A percentile compares a stretch with the other conserved stretches of the same genome.
Evolutionary conservation across 2,329 filamentous ascomycete genomes (phyloP).

Genomic region (Penicillium janthinellum): DNA sequence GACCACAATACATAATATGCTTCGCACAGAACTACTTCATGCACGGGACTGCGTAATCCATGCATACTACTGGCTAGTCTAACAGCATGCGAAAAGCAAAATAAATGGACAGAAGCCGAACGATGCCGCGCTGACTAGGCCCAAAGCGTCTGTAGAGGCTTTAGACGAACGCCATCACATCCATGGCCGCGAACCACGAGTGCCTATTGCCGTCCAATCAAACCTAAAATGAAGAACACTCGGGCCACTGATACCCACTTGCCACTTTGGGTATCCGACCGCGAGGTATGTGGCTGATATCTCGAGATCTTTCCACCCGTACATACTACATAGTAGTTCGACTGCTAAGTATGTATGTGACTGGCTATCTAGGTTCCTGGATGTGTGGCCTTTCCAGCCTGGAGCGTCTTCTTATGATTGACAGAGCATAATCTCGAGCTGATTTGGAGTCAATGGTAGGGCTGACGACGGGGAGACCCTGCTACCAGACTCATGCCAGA

Average conservation of each 20-base stretch:
- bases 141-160: neutral
- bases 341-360: neutral
- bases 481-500: neutral
- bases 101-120: neutral
- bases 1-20: too few relatives aligned
- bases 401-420: neutral
- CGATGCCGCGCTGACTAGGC: neutral
- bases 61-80: neutral
- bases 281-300: neutral
- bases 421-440: neutral
- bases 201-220: constrained; percentile 6
- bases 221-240: neutral
- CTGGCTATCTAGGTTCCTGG: neutral
- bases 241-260: constrained; percentile 1
- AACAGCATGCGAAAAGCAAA: neutral
- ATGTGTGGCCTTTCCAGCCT: neutral
- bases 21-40: neutral
- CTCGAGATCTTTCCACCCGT: neutral
- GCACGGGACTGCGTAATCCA: neutral
- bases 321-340: neutral
- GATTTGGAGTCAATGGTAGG: neutral
- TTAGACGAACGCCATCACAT: neutral
- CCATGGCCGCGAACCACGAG: constrained; percentile 2
- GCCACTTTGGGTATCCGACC: neutral
- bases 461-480: neutral